Evolutionary conservation across 306 rosid species (phyloP), one percentile per base, ranked within the genome.

Genomic region (Quercus aquifolioides): DNA sequence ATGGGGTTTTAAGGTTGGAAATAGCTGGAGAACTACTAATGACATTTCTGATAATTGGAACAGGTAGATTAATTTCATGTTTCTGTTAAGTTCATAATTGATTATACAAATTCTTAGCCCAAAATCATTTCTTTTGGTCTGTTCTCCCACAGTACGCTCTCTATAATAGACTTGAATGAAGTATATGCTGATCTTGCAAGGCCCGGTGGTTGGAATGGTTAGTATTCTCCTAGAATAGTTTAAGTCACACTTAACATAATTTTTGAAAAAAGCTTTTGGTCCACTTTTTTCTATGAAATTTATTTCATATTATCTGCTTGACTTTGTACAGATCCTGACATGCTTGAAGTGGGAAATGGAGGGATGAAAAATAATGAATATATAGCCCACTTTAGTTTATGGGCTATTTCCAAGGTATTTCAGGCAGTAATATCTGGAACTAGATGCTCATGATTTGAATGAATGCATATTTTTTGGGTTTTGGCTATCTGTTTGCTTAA

Each of bases 301-400:
- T 31, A 69, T 70, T 46, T 21, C 51, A 73, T 73, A 30, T 41
- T 63, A 33, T 70, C 11, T 23, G 33, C 35, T 17, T 69, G 69
- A 73, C 65, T 79, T 64, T 77, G 26, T 69, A 69, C 94, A 95
- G 97, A 95, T 87, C 99, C 99, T 35, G 99, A 95, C 82, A 95
- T 92, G 99, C 97, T 95, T 69, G 97, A 94, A 75, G 94, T 94
- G 60, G 97, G 99, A 65, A 95, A 95, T 77, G 99, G 99, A 85
- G 94, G 99, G 54, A 95, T 95, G 99, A 91, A 86, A 17, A 91
- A 85, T 70, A 74, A 90, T 76, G 99, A 92, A 81, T 92, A 92
- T 79, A 84, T 91, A 73, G 97, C 92, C 70, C 99, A 95, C 87
- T 95, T 94, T 79, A 95, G 98, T 88, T 67, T 95, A 59, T 92